Evolutionary conservation across 1,284 basidiomycete genomes (phyloP).

Genomic region (Irpex lacteus): DNA sequence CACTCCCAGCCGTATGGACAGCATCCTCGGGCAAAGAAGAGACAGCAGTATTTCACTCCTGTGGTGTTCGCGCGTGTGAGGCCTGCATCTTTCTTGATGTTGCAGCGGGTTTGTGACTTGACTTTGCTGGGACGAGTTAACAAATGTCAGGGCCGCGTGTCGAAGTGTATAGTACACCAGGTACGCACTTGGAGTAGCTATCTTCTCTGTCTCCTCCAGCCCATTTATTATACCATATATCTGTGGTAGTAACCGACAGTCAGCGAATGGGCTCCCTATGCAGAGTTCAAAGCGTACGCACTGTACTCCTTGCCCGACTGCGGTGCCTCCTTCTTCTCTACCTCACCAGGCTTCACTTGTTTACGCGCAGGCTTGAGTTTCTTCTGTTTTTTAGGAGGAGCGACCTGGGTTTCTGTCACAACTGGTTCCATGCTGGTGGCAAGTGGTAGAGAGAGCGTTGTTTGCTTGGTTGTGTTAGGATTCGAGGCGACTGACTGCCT

Average conservation of each 20-base stretch:
- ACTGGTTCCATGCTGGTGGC: slow-evolving; percentile 1
- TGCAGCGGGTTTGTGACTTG: slow-evolving; percentile 89
- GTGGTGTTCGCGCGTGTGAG: slow-evolving; percentile 92
- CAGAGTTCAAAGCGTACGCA: slow-evolving; percentile 38
- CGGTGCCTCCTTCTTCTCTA: slow-evolving; percentile 82
- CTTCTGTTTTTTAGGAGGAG: slow-evolving; percentile 39
- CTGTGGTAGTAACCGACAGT: slow-evolving; percentile 36
- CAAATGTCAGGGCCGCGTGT: not conserved
- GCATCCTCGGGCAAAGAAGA: slow-evolving; percentile 95
- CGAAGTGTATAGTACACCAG: not conserved
- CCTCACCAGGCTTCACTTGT: slow-evolving; percentile 86
- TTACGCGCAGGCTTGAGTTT: slow-evolving; percentile 83
- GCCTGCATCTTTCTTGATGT: slow-evolving; percentile 86
- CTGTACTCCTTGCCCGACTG: slow-evolving; percentile 96
- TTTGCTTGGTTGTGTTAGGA: not conserved
- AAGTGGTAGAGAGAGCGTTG: not conserved
- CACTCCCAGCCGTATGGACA: slow-evolving; percentile 98
- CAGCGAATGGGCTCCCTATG: slow-evolving; percentile 13
- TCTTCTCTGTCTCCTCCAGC: slow-evolving; percentile 94
- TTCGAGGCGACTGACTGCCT: not conserved
- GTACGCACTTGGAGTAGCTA: slow-evolving; percentile 81
- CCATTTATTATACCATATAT: slow-evolving; percentile 99
- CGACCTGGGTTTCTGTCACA: slow-evolving; percentile 24
- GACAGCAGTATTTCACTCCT: slow-evolving; percentile 88
- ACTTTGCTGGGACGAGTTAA: slow-evolving; percentile 67